phyloP scores from a whole-genome alignment of 306 rosid genomes.

The Glycine latifolia region DNA sequence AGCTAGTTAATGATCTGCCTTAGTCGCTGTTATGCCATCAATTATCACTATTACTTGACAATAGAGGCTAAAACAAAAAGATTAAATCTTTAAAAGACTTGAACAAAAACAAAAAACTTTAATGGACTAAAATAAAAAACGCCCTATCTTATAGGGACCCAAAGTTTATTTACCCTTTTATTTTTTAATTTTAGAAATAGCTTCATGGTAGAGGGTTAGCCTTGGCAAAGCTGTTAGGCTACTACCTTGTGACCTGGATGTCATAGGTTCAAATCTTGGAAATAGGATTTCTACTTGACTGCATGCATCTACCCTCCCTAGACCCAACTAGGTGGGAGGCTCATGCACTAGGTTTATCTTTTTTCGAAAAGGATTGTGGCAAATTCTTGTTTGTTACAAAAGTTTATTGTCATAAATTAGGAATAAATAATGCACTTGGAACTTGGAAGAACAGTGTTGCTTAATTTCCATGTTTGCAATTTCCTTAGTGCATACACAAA shows the following conservation, averaged over 20 bases:
- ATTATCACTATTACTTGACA: no score
- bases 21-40: no score
- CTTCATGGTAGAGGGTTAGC: background rate
- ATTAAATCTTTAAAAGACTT: no score
- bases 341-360: background rate
- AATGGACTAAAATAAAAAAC: no score
- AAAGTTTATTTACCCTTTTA: no score
- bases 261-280: constrained; percentile 5
- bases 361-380: background rate
- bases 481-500: background rate
- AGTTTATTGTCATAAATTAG: background rate
- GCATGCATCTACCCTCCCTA: background rate
- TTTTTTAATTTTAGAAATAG: background rate
- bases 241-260: background rate
- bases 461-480: background rate
- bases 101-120: no score
- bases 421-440: background rate
- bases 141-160: no score
- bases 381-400: background rate
- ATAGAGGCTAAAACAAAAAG: no score
- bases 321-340: background rate
- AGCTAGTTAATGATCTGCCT: no score
- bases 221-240: background rate
- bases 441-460: constrained; percentile 6
- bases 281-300: background rate